These are phyloP conservation scores for Phialophora verrucosa DNA, from an alignment of 2,329 filamentous ascomycete species.

Conservation along the genomic window DNA sequence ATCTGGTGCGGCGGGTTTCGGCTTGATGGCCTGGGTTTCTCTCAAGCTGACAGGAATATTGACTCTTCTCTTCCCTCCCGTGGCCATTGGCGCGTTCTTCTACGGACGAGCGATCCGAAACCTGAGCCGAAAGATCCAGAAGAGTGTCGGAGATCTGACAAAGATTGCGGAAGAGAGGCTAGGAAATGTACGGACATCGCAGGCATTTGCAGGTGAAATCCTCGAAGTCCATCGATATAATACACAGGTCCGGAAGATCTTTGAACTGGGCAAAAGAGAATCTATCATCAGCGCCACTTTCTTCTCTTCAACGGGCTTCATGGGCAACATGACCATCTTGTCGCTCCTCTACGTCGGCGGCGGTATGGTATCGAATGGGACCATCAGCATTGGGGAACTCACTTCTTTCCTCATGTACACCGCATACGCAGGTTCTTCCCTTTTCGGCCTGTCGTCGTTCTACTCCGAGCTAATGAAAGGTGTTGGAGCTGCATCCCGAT, in stretches of 20 bases:
- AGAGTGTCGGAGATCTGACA: slow-evolving; percentile 87
- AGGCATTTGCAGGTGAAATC: slow-evolving; percentile 92
- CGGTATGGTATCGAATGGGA: slow-evolving; percentile 82
- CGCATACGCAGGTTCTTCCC: slow-evolving; percentile 80
- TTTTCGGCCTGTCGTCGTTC: slow-evolving; percentile 93
- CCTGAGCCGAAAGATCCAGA: slow-evolving; percentile 89
- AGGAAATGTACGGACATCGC: slow-evolving; percentile 93
- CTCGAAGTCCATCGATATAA: slow-evolving; percentile 93
- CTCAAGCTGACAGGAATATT: slow-evolving; percentile 87
- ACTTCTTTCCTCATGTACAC: slow-evolving; percentile 99
- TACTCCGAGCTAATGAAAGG: slow-evolving; percentile 99
- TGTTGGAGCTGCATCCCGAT: slow-evolving; percentile 90
- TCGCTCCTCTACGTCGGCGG: slow-evolving; percentile 89
- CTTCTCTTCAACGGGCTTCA: slow-evolving; percentile 83
- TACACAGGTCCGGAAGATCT: slow-evolving; percentile 87
- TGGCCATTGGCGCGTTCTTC: slow-evolving; percentile 87
- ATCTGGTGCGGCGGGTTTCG: slow-evolving; percentile 86
- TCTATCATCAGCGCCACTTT: slow-evolving; percentile 89
- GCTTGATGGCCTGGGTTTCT: slow-evolving; percentile 95
- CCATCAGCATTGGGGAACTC: slow-evolving; percentile 87
- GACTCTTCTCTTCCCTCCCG: slow-evolving; percentile 84
- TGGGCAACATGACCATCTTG: slow-evolving; percentile 95
- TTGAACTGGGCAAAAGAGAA: slow-evolving; percentile 83
- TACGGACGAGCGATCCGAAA: slow-evolving; percentile 90
- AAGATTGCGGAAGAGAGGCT: slow-evolving; percentile 98